A percentile compares a stretch with the other conserved stretches of the same genome.
Evolutionary conservation across 805 yeast genomes (phyloP).

Genomic region (Candida boleticola): DNA sequence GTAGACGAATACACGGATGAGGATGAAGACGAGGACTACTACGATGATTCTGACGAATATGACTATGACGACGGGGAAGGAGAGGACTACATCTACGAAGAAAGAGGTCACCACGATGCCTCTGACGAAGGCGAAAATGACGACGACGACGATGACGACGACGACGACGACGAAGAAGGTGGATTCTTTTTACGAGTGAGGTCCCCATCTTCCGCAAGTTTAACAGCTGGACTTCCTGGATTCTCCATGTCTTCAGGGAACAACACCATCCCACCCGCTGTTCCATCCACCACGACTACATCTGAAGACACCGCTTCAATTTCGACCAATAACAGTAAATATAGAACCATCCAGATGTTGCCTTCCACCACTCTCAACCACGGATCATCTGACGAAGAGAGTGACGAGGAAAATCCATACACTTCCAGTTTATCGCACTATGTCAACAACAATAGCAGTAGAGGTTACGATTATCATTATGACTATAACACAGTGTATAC

Average conservation of each 20-base stretch:
- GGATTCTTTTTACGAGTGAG: conserved; percentile 64
- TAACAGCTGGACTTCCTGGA: conserved; percentile 11
- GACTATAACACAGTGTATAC: conserved; percentile 79
- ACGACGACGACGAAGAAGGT: conserved; percentile 59
- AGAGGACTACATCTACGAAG: conserved; percentile 13
- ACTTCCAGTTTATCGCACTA: conserved; percentile 66
- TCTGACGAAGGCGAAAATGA: conserved; percentile 14
- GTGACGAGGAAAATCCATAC: conserved; percentile 55
- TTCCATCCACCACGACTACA: background rate
- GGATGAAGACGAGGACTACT: conserved; percentile 28
- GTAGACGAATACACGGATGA: conserved; percentile 40
- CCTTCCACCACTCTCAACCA: conserved; percentile 87
- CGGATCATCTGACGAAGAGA: conserved; percentile 62
- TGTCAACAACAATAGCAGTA: conserved; percentile 54
- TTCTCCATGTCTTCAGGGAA: background rate
- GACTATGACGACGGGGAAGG: conserved; percentile 17
- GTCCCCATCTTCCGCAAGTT: conserved; percentile 36
- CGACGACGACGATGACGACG: conserved; percentile 35
- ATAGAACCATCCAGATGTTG: conserved; percentile 67
- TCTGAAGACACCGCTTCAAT: conserved; percentile 27
- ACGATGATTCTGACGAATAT: conserved; percentile 21
- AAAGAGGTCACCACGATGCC: background rate
- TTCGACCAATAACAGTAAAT: conserved; percentile 27
- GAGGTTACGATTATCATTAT: conserved; percentile 76
- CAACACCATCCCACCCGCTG: background rate